Evolutionary conservation across 2,329 filamentous ascomycete species (phyloP).

Genomic region (Gyromitra esculenta): DNA sequence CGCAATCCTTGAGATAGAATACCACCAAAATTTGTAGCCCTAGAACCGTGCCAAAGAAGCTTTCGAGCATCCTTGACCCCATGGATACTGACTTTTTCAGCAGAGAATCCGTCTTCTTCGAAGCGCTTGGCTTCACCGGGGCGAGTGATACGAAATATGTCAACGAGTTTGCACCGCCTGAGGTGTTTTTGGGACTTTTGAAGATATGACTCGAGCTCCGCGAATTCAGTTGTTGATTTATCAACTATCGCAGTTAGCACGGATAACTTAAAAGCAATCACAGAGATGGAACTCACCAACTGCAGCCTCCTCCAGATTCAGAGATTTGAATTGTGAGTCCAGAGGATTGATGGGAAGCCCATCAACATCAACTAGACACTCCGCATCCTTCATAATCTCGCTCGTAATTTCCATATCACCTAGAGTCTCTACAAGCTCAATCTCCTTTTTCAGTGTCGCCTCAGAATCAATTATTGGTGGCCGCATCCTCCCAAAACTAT

Average conservation of each 20-base stretch:
- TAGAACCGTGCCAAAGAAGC: conserved; percentile 87
- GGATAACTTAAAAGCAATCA: neutral
- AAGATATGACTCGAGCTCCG: conserved; percentile 73
- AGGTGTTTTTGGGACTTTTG: conserved; percentile 69
- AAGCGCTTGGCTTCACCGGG: conserved; percentile 34
- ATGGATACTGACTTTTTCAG: conserved; percentile 4
- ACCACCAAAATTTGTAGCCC: conserved; percentile 83
- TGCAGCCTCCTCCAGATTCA: conserved; percentile 77
- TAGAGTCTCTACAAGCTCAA: conserved; percentile 81
- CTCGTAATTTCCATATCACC: conserved; percentile 78
- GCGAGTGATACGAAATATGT: conserved; percentile 31
- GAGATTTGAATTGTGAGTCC: conserved; percentile 75
- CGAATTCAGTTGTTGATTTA: conserved; percentile 70
- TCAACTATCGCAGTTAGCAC: conserved; percentile 62
- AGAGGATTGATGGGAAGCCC: conserved; percentile 65
- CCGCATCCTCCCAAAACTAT: conserved; percentile 77
- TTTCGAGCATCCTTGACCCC: conserved; percentile 59
- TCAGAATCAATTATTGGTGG: conserved; percentile 73
- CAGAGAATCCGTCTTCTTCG: conserved; percentile 27
- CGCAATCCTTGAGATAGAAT: conserved; percentile 87
- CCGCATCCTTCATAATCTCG: conserved; percentile 75
- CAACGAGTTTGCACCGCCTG: neutral
- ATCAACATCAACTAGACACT: conserved; percentile 60
- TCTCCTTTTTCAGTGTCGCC: conserved; percentile 74
- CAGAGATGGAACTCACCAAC: conserved; percentile 41